Conservation (phyloP, 306 rosid species). For the Quercus mongolica region DNA sequence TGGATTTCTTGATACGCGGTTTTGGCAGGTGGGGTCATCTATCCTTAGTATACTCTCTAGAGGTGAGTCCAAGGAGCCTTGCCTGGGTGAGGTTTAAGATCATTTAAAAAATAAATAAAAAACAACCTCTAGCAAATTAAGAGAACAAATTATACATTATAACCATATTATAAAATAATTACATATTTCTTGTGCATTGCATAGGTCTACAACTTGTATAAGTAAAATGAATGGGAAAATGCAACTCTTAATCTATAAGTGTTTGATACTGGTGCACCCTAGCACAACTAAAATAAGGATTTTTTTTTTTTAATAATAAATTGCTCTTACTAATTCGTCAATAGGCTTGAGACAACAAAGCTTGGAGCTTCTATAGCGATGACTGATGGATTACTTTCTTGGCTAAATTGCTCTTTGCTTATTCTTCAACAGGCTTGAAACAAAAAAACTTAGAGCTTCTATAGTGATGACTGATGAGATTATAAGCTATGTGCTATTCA, state of each 20-base stretch:
- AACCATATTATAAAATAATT: too few relatives aligned
- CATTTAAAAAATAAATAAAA: too few relatives aligned
- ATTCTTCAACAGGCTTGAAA: background rate
- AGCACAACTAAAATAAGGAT: background rate
- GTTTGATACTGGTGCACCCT: background rate
- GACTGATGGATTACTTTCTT: background rate
- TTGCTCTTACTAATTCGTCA: background rate
- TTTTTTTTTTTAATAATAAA: background rate
- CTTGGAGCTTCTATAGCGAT: background rate
- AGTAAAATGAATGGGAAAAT: background rate
- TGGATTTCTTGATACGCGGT: too few relatives aligned
- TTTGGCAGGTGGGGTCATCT: too few relatives aligned
- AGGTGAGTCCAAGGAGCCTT: too few relatives aligned
- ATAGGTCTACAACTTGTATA: background rate
- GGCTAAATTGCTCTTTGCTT: background rate
- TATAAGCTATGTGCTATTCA: slow-evolving; percentile 4
- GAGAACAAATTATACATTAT: too few relatives aligned
- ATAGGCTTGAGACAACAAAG: background rate
- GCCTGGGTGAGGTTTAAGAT: too few relatives aligned
- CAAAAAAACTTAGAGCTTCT: background rate
- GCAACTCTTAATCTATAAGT: background rate
- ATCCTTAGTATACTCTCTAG: too few relatives aligned
- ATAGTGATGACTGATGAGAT: background rate
- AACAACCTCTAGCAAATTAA: too few relatives aligned
- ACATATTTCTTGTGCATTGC: too few relatives aligned